Evolutionary conservation across 805 yeast genomes (phyloP), one percentile per base, ranked within the genome.

Genomic region (Tanozyma kutaoensis): DNA sequence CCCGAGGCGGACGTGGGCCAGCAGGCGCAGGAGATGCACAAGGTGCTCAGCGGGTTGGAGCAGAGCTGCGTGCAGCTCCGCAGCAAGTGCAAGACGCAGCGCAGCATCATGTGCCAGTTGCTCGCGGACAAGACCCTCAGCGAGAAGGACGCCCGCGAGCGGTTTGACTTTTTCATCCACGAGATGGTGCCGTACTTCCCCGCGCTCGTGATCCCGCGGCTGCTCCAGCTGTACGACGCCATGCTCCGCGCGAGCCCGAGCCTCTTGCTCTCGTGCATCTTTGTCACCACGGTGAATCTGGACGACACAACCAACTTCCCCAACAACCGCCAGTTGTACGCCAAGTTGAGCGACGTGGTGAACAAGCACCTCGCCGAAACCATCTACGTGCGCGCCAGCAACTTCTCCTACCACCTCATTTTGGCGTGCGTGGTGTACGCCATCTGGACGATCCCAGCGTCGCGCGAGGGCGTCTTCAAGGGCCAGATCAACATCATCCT

Each of bases 371-470:
- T 69, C 19, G 62, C 71, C 1, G 54, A 62, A 27, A 50, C 51
- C 18, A 58, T 66, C 4, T 58, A 55, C 22, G 50, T 64, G 11
- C 55, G 45, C 24, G 44, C 66, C 7, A 60, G 64, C 14, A 63
- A 56, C 28, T 55, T 67, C 27, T 47, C 63, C 3, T 54, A 49
- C 24, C 54, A 49, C 32, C 38, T 61, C 24, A 57, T 68, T 14
- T 60, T 57, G 28, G 48, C 58, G 1, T 65, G 64, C 33, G 37
- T 66, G 29, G 50, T 64, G 1, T 39, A 67, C 8, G 63, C 72
- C 5, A 37, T 64, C 5, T 69, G 76, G 76, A 60, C 65, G 26
- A 50, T 67, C 3, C 73, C 74, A 1, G 70, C 73, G 5, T 50
- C 55, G 20, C 57, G 55, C 36, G 55, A 66, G 52, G 72, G 71